Evolutionary conservation across 805 yeast genomes (phyloP).

Genomic region (Lipomyces chichibuensis): DNA sequence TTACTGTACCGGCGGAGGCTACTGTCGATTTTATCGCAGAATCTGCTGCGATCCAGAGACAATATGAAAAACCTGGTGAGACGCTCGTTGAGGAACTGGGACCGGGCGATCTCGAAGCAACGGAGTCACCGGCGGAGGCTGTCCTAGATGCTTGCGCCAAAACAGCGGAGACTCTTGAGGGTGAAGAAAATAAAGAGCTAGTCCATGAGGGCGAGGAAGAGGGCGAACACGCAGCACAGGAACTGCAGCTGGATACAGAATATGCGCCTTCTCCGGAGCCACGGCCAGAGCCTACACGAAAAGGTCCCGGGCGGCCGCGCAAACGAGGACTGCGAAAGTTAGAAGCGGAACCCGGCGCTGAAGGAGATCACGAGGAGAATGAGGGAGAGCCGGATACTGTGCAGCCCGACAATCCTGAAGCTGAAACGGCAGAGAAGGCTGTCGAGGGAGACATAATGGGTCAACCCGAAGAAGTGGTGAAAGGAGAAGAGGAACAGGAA

Average conservation of each 20-base stretch:
- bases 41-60: neutral
- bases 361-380: conserved; percentile 1
- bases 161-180: neutral
- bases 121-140: neutral
- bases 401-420: neutral
- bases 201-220: conserved; percentile 1
- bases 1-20: neutral
- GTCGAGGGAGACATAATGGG: neutral
- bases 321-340: neutral
- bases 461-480: conserved; percentile 3
- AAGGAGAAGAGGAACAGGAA: conserved; percentile 15
- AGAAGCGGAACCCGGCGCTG: neutral
- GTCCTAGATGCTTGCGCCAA: conserved; percentile 7
- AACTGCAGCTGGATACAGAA: neutral
- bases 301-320: neutral
- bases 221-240: conserved; percentile 6
- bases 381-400: neutral
- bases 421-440: conserved; percentile 17
- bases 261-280: conserved; percentile 8
- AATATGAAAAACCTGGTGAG: neutral
- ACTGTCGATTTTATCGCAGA: conserved; percentile 1
- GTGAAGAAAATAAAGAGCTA: neutral
- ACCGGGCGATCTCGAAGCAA: neutral
- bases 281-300: conserved; percentile 5
- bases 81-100: neutral